A percentile compares a stretch with the other conserved stretches of the same genome.
These are phyloP conservation scores for Pugionium cornutum DNA, from an alignment of 345 rosid species.

Conservation along the genomic window DNA sequence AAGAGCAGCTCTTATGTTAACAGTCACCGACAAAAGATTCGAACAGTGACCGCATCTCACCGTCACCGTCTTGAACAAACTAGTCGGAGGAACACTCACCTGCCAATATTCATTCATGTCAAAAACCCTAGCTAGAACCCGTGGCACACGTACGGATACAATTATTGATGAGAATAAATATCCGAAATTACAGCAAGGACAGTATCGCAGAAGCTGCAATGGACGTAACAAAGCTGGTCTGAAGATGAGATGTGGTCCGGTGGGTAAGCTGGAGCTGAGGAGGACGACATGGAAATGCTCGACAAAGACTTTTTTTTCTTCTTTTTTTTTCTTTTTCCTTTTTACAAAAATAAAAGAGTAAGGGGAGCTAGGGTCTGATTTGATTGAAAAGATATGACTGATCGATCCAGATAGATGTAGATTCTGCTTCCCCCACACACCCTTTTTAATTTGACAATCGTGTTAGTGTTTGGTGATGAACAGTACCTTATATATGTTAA, in stretches of 20 bases:
- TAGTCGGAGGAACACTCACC: conserved; percentile 93
- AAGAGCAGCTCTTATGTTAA: conserved; percentile 66
- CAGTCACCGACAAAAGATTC: conserved; percentile 67
- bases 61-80: conserved; percentile 90
- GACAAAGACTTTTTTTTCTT: conserved; percentile 26
- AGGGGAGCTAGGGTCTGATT: conserved; percentile 16
- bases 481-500: conserved; percentile 21
- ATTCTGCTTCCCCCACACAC: conserved; percentile 35
- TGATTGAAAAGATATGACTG: conserved; percentile 32
- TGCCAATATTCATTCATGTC: conserved; percentile 27
- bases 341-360: background rate
- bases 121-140: background rate
- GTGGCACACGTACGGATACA: too few relatives aligned
- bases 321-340: conserved; percentile 3
- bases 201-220: conserved; percentile 93
- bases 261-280: conserved; percentile 66
- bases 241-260: conserved; percentile 86
- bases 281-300: conserved; percentile 50
- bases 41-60: conserved; percentile 96
- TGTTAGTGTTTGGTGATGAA: conserved; percentile 25
- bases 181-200: conserved; percentile 69
- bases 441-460: conserved; percentile 28
- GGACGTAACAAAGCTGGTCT: conserved; percentile 97
- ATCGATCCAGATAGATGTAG: conserved; percentile 36
- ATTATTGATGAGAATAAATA: too few relatives aligned